Evolutionary conservation across 768 basidiomycete genomes (phyloP).

Genomic region (Mycena vitilis): DNA sequence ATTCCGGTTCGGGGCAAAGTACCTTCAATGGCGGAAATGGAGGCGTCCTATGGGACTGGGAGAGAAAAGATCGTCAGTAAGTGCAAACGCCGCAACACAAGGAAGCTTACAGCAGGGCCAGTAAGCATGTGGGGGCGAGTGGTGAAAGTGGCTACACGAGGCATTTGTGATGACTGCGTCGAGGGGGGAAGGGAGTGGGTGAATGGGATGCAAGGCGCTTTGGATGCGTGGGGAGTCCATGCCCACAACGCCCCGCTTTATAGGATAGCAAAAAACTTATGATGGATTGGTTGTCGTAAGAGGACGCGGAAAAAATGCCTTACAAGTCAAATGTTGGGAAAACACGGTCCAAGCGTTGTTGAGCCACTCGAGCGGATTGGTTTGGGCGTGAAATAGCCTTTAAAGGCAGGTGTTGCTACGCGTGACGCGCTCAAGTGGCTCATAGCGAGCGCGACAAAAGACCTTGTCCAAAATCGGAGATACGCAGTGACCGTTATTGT

Average conservation of each 20-base stretch:
- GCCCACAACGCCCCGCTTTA: conserved; percentile 18
- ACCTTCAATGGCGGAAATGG: conserved; percentile 12
- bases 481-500: conserved; percentile 27
- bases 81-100: neutral
- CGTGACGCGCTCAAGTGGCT: conserved; percentile 21
- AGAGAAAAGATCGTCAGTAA: neutral
- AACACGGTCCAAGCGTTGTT: conserved; percentile 25
- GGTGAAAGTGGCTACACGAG: conserved; percentile 20
- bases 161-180: neutral
- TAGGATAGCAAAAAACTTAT: conserved; percentile 9
- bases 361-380: conserved; percentile 32
- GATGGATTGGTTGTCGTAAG: conserved; percentile 29
- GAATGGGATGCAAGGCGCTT: neutral
- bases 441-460: conserved; percentile 10
- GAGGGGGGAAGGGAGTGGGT: neutral
- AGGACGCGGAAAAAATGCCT: conserved; percentile 6
- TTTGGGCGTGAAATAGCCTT: conserved; percentile 14
- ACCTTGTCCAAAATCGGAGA: conserved; percentile 22
- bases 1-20: conserved; percentile 6
- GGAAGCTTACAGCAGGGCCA: neutral
- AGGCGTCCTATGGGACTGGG: conserved; percentile 14
- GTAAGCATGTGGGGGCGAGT: neutral
- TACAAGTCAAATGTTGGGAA: conserved; percentile 31
- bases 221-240: conserved; percentile 15
- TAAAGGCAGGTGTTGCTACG: conserved; percentile 17